phyloP scores from a whole-genome alignment of 2,329 filamentous ascomycete species.

The Zasmidium angulare region DNA sequence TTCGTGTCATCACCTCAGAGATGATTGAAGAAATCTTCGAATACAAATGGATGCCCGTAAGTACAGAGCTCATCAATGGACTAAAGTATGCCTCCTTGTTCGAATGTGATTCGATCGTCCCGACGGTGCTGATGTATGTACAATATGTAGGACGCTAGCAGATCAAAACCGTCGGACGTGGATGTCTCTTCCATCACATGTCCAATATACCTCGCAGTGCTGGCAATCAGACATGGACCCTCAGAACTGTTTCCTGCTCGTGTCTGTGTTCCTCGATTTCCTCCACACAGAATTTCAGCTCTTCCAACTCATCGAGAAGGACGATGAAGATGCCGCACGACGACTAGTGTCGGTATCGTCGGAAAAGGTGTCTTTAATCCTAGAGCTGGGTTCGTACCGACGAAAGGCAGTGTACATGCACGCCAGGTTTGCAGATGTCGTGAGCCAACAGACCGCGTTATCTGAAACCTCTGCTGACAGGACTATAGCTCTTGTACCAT shows the following conservation, averaged over 20 bases:
- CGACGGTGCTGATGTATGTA: background rate
- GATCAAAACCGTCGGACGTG: background rate
- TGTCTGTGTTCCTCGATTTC: background rate
- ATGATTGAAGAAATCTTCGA: constrained; percentile 9
- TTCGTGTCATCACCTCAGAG: constrained; percentile 7
- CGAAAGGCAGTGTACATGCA: constrained; percentile 12
- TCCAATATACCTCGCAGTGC: constrained; percentile 15
- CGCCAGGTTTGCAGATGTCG: constrained; percentile 17
- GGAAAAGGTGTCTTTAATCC: constrained; percentile 12
- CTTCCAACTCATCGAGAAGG: constrained; percentile 14
- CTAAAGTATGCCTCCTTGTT: constrained; percentile 6
- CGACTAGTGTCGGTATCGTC: constrained; percentile 10
- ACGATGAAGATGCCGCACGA: background rate
- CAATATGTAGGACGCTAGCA: background rate
- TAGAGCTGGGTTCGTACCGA: constrained; percentile 14
- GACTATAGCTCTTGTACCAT: constrained; percentile 15
- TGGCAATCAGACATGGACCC: constrained; percentile 20
- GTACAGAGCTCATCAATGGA: background rate
- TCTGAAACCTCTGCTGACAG: background rate
- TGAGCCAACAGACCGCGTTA: background rate
- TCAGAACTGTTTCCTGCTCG: constrained; percentile 12
- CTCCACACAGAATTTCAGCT: constrained; percentile 7
- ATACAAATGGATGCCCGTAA: background rate
- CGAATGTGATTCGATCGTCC: background rate
- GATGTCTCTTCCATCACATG: constrained; percentile 11